These are phyloP conservation scores for Gossypium bickii DNA, from an alignment of 345 rosid species.

Conservation along the genomic window DNA sequence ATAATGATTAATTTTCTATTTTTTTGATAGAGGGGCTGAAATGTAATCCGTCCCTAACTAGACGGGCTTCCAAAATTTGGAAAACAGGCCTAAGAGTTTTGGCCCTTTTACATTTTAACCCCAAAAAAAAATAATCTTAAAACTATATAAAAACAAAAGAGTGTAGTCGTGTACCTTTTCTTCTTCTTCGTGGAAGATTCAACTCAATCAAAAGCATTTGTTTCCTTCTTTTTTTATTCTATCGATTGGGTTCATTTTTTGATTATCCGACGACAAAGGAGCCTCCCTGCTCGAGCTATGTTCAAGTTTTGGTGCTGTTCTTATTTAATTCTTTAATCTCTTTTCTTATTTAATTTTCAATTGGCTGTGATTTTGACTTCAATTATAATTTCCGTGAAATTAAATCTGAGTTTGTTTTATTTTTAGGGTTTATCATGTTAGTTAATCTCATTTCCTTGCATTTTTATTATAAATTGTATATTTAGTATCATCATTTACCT, in stretches of 20 bases:
- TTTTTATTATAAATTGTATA: background rate
- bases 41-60: too few relatives aligned
- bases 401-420: background rate
- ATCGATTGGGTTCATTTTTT: background rate
- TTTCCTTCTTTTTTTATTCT: background rate
- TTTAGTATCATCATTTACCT: background rate
- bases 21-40: too few relatives aligned
- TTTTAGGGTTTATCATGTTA: background rate
- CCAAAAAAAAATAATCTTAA: background rate
- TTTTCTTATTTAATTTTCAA: background rate
- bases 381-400: background rate
- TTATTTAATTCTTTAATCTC: background rate
- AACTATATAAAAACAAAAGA: background rate
- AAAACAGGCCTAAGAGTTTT: too few relatives aligned
- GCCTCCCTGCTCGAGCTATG: constrained; percentile 32
- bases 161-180: background rate
- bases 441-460: background rate
- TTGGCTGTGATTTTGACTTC: background rate
- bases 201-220: background rate
- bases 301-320: constrained; percentile 66
- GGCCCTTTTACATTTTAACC: background rate
- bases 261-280: background rate
- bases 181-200: background rate
- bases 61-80: background rate
- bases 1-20: too few relatives aligned